Conservation (phyloP, 2,329 filamentous ascomycete species). For the Colletotrichum sp. region DNA sequence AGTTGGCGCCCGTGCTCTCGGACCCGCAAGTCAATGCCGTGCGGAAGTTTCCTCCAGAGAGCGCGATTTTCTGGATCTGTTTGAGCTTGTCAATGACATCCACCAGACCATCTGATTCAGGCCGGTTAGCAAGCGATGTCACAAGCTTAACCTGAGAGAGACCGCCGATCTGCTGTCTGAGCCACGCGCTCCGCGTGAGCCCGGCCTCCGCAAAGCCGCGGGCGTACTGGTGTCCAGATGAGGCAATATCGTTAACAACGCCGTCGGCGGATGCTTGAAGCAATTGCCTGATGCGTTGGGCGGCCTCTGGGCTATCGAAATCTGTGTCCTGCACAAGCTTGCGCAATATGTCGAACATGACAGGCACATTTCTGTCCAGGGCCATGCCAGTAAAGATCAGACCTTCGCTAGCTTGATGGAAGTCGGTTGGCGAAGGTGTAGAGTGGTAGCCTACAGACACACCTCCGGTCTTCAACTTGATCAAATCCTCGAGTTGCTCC, state of each 20-base stretch:
- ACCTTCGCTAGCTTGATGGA: slow-evolving; percentile 77
- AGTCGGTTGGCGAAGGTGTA: slow-evolving; percentile 77
- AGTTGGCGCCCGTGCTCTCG: slow-evolving; percentile 74
- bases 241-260: slow-evolving; percentile 89
- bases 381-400: slow-evolving; percentile 86
- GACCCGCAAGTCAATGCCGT: slow-evolving; percentile 85
- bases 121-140: slow-evolving; percentile 76
- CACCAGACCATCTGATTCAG: slow-evolving; percentile 70
- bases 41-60: slow-evolving; percentile 73
- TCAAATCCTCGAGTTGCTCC: slow-evolving; percentile 93
- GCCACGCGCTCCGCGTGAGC: slow-evolving; percentile 72
- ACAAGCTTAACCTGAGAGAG: slow-evolving; percentile 88
- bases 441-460: slow-evolving; percentile 85
- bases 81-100: slow-evolving; percentile 86
- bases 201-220: slow-evolving; percentile 83
- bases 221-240: slow-evolving; percentile 87
- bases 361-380: slow-evolving; percentile 85
- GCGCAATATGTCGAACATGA: slow-evolving; percentile 87
- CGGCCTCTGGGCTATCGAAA: slow-evolving; percentile 83
- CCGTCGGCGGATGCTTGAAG: slow-evolving; percentile 88
- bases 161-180: slow-evolving; percentile 87
- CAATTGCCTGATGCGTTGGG: slow-evolving; percentile 83
- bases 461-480: slow-evolving; percentile 95
- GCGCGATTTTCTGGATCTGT: slow-evolving; percentile 79
- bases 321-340: slow-evolving; percentile 86